These are phyloP conservation scores for Clavulina sp. DNA, from an alignment of 768 basidiomycete genomes.

Conservation along the genomic window DNA sequence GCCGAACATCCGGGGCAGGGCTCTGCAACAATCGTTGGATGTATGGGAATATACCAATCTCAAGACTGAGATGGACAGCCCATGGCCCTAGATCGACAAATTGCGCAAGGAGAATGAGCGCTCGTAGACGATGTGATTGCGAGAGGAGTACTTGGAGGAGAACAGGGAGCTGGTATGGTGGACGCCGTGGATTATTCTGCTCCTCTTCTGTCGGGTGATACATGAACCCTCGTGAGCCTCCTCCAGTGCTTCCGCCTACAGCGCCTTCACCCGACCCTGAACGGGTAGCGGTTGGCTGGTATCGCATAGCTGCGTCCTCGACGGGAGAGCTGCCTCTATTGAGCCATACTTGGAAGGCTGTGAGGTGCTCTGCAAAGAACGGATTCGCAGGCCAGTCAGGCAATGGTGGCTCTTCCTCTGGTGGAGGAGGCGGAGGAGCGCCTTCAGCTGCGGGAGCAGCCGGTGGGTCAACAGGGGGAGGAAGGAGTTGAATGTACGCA, in stretches of 20 bases:
- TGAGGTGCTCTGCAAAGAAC: constrained; percentile 92
- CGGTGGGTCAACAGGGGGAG: neutral
- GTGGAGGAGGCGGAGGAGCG: constrained; percentile 14
- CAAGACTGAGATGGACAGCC: constrained; percentile 91
- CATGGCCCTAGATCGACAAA: constrained; percentile 98
- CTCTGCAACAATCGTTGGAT: constrained; percentile 93
- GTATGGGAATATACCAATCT: constrained; percentile 97
- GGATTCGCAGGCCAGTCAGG: constrained; percentile 69
- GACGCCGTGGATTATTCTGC: constrained; percentile 57
- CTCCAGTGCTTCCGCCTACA: neutral
- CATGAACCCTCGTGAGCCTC: neutral
- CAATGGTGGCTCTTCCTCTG: too few species aligned
- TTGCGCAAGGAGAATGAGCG: constrained; percentile 87
- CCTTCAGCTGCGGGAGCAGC: constrained; percentile 7
- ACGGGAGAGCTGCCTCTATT: constrained; percentile 80
- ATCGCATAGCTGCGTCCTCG: too few species aligned
- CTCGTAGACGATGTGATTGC: constrained; percentile 86
- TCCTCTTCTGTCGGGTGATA: constrained; percentile 18
- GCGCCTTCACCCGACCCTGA: neutral
- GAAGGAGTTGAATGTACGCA: constrained; percentile 32
- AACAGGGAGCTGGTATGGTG: constrained; percentile 93
- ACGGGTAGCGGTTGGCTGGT: constrained; percentile 50
- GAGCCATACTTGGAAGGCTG: constrained; percentile 97
- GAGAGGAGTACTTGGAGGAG: constrained; percentile 94
- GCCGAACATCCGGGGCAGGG: constrained; percentile 85